Evolutionary conservation across 2,329 filamentous ascomycete species (phyloP).

Genomic region (Exophiala dermatitidis): DNA sequence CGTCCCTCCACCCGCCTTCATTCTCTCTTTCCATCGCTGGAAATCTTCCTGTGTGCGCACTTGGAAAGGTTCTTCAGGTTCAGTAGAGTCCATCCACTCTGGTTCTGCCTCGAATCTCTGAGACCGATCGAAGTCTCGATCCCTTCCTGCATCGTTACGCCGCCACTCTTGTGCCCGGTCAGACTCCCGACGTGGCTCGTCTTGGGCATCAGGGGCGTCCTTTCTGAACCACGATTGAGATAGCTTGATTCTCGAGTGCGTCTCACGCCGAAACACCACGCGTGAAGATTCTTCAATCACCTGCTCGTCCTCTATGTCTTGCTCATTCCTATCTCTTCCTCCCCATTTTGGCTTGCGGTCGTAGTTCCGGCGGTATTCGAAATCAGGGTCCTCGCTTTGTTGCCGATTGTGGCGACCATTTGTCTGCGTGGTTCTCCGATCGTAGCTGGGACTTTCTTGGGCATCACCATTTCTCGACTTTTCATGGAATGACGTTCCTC

Average conservation of each 20-base stretch:
- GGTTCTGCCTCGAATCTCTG: constrained; percentile 66
- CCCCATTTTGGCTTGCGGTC: constrained; percentile 24
- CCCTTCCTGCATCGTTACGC: constrained; percentile 44
- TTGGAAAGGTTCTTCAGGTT: constrained; percentile 46
- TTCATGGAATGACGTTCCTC: too few species aligned
- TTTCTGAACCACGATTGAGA: constrained; percentile 71
- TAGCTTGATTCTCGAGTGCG: constrained; percentile 45
- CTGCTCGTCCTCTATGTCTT: constrained; percentile 17
- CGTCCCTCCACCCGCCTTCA: constrained; percentile 57
- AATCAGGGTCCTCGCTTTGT: constrained; percentile 15
- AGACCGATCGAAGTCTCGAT: constrained; percentile 50
- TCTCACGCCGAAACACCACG: constrained; percentile 21
- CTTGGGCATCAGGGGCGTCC: constrained; percentile 37
- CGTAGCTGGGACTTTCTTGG: constrained; percentile 3
- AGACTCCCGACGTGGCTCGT: constrained; percentile 39
- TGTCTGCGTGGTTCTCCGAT: constrained; percentile 12
- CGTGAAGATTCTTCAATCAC: constrained; percentile 11
- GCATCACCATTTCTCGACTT: constrained; percentile 14
- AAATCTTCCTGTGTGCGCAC: constrained; percentile 83
- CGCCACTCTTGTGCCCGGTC: constrained; percentile 62
- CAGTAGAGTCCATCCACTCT: constrained; percentile 74
- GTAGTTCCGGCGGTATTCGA: constrained; percentile 18
- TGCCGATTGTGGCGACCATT: constrained; percentile 18
- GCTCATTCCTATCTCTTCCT: constrained; percentile 21
- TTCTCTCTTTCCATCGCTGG: constrained; percentile 85